Percentiles rank a stretch among this genome's conserved stretches.
phyloP scores from a whole-genome alignment of 2,329 filamentous ascomycete genomes.

The Neonectria faginata region DNA sequence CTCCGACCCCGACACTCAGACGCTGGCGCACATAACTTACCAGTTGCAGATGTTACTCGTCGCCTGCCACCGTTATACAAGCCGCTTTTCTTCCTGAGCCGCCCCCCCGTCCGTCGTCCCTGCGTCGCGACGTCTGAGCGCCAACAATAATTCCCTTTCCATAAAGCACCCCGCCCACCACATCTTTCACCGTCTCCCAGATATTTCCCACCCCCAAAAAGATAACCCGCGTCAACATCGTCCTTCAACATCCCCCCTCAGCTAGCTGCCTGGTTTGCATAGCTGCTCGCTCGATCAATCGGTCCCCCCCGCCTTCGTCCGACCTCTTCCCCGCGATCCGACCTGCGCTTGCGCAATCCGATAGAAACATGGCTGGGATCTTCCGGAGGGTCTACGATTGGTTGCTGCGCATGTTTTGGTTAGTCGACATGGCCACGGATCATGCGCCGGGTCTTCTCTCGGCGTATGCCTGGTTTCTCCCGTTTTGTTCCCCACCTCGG shows the following conservation, averaged over 20 bases:
- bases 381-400: slow-evolving; percentile 98
- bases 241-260: slow-evolving; percentile 8
- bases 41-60: slow-evolving; percentile 46
- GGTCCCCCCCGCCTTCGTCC: slow-evolving; percentile 41
- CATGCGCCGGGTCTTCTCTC: slow-evolving; percentile 23
- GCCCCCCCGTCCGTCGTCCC: slow-evolving; percentile 36
- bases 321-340: slow-evolving; percentile 40
- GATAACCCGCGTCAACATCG: slow-evolving; percentile 22
- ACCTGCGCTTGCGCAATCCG: slow-evolving; percentile 37
- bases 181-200: slow-evolving; percentile 38
- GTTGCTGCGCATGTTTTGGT: slow-evolving; percentile 98
- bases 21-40: slow-evolving; percentile 44
- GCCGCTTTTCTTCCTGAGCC: slow-evolving; percentile 44
- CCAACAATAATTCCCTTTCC: slow-evolving; percentile 42
- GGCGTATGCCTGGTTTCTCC: slow-evolving; percentile 20
- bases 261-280: slow-evolving; percentile 13
- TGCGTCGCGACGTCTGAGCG: slow-evolving; percentile 43
- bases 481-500: slow-evolving; percentile 24
- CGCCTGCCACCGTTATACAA: slow-evolving; percentile 45
- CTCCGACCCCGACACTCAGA: slow-evolving; percentile 40
- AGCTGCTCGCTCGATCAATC: slow-evolving; percentile 33
- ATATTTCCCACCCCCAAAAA: slow-evolving; percentile 30
- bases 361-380: slow-evolving; percentile 80
- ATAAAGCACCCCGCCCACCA: slow-evolving; percentile 47
- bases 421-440: slow-evolving; percentile 52